Conservation (phyloP, 352 stramenopile genomes). For the Phytophthora fragariaefolia region DNA sequence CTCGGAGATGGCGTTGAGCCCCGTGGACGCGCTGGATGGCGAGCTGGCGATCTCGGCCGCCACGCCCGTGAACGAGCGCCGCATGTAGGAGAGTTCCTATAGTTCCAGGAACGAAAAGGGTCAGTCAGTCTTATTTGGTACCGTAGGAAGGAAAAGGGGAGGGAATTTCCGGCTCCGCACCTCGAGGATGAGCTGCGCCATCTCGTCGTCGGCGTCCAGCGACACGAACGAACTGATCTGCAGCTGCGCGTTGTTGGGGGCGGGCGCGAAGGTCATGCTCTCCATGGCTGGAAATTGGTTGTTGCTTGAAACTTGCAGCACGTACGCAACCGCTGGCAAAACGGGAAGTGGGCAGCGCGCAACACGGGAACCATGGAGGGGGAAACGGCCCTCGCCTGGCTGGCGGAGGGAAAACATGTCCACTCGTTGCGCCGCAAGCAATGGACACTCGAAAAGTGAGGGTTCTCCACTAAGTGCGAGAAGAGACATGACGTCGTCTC, state of each 20-base stretch:
- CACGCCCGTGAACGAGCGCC: conserved; percentile 71
- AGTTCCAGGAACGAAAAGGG: neutral
- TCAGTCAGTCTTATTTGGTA: neutral
- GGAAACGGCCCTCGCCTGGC: conserved; percentile 20
- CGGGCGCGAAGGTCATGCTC: conserved; percentile 15
- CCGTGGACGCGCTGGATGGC: conserved; percentile 61
- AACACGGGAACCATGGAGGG: conserved; percentile 12
- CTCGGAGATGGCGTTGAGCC: conserved; percentile 78
- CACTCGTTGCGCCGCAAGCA: conserved; percentile 25
- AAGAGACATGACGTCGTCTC: conserved; percentile 33
- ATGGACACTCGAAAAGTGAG: conserved; percentile 31
- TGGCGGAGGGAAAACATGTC: conserved; percentile 27
- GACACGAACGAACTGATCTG: conserved; percentile 86
- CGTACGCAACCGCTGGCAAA: conserved; percentile 20
- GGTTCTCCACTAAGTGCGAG: conserved; percentile 29
- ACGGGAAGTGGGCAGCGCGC: conserved; percentile 20
- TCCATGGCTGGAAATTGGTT: conserved; percentile 40
- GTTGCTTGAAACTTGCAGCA: neutral
- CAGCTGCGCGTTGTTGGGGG: conserved; percentile 53
- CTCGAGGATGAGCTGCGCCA: conserved; percentile 83
- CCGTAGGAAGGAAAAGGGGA: no score
- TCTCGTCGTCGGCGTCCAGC: conserved; percentile 74
- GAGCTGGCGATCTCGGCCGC: conserved; percentile 71
- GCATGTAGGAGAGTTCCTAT: conserved; percentile 74
- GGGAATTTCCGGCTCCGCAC: no score